Conservation (phyloP, 768 basidiomycete species). For the Kwoniella shandongensis region DNA sequence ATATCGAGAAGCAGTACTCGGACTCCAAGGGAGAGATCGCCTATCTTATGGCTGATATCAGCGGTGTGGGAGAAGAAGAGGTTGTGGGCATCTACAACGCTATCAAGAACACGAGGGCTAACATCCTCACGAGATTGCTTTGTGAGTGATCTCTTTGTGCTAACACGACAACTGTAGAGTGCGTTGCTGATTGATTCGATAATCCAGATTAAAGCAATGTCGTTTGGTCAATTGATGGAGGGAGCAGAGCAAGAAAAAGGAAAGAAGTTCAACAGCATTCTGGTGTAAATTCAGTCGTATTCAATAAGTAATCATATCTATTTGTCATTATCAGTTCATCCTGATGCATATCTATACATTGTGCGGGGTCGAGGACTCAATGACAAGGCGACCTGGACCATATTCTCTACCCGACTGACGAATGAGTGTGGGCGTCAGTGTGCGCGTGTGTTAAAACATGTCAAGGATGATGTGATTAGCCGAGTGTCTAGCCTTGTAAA, state of each 20-base stretch:
- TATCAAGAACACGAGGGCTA: slow-evolving; percentile 76
- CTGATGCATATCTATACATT: slow-evolving; percentile 15
- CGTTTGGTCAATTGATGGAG: not conserved
- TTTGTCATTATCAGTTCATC: slow-evolving; percentile 15
- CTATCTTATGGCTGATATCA: slow-evolving; percentile 96
- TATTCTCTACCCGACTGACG: no score
- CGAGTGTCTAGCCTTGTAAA: no score
- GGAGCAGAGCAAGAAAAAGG: not conserved
- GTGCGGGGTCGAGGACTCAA: not conserved
- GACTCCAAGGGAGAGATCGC: slow-evolving; percentile 62
- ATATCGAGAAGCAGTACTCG: slow-evolving; percentile 99
- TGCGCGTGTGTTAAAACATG: no score
- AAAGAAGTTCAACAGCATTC: not conserved
- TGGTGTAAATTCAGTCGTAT: slow-evolving; percentile 2
- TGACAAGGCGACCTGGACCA: no score
- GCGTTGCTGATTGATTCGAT: no score
- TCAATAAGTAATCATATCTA: not conserved
- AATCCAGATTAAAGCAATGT: not conserved
- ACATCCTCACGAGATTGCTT: slow-evolving; percentile 85
- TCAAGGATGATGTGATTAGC: no score
- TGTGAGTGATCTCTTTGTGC: slow-evolving; percentile 44
- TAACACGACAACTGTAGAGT: slow-evolving; percentile 1
- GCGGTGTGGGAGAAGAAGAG: slow-evolving; percentile 78
- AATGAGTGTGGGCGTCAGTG: no score
- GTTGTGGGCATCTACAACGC: slow-evolving; percentile 72